Evolutionary conservation across 345 rosid species (phyloP), one percentile per base, ranked within the genome.

Genomic region (Pugionium cornutum): DNA sequence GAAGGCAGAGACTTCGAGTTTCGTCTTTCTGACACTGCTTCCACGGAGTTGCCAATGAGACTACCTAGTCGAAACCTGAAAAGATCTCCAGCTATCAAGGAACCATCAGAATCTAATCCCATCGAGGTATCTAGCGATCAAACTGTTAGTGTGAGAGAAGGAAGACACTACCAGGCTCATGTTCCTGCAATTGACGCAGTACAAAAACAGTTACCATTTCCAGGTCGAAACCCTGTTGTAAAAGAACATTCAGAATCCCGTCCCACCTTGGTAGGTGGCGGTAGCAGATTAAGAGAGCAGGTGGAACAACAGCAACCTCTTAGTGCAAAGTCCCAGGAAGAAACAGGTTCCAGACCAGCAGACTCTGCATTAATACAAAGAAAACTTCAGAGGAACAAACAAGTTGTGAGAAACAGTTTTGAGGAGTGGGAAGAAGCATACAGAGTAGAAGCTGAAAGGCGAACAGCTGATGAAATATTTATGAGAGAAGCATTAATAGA

Each of bases 341-440:
- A 57, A 64, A 52, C 79, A 25, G 80, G 76, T 49, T 63, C 72
- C 44, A 64, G 56, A 9, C 76, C 54, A 32, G 74, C 73, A 52
- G 82, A 69, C 49, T 80, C 83, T 28, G 76, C 72, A 1, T 69
- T 82, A 58, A 86, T 64, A 76, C 90, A 70, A 65, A 86, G 86
- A 78, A 90, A 66, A 76, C 83, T 94, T 71, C 95, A 84, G 69
- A 77, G 89, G 68, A 76, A 76, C 50, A 81, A 77, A 67, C 97
- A 90, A 72, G 90, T 90, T 34, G 58, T 75, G 29, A 84, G 77
- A 46, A 92, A 94, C 66, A 85, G 80, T 71, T 94, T 88, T 79
- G 97, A 90, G 61, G 96, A 90, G 50, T 94, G 99, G 99, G 99
- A 94, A 81, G 97, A 94, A 71, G 99, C 97, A 36, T 85, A 84